A percentile compares a stretch with the other conserved stretches of the same genome.
phyloP scores from a whole-genome alignment of 495 filamentous ascomycete genomes.

The Annulohypoxylon moriforme region DNA sequence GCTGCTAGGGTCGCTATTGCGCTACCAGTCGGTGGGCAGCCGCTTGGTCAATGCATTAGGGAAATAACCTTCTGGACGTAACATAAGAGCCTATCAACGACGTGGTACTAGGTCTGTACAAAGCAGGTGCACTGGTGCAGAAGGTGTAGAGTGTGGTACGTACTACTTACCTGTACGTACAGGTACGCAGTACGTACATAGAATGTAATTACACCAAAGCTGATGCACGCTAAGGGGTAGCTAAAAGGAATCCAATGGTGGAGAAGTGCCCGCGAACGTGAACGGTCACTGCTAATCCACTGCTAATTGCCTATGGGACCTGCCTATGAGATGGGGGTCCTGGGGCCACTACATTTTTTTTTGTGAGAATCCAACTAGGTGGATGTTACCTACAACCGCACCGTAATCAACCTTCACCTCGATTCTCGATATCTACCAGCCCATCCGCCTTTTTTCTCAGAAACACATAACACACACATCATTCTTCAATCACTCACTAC shows the following conservation, averaged over 20 bases:
- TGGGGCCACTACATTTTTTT: neutral
- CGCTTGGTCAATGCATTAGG: conserved; percentile 28
- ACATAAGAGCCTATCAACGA: neutral
- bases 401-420: conserved; percentile 18
- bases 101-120: neutral
- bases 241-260: neutral
- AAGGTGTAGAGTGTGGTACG: neutral
- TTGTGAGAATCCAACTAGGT: neutral
- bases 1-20: conserved; percentile 3
- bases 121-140: too few species aligned
- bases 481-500: neutral
- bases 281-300: too few species aligned
- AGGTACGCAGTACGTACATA: neutral
- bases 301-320: neutral
- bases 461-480: conserved; percentile 1
- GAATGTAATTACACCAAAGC: conserved; percentile 28
- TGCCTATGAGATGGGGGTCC: neutral
- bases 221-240: conserved; percentile 10
- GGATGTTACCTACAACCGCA: conserved; percentile 5
- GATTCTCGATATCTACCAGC: conserved; percentile 16
- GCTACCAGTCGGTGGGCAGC: conserved; percentile 25
- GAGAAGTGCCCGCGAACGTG: neutral
- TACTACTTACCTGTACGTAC: too few species aligned
- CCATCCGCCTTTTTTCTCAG: conserved; percentile 8
- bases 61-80: neutral